Percentiles rank a stretch among this genome's conserved stretches.
These are phyloP conservation scores for Marasmius tenuissimus DNA, from an alignment of 1,284 basidiomycete genomes.

Conservation along the genomic window DNA sequence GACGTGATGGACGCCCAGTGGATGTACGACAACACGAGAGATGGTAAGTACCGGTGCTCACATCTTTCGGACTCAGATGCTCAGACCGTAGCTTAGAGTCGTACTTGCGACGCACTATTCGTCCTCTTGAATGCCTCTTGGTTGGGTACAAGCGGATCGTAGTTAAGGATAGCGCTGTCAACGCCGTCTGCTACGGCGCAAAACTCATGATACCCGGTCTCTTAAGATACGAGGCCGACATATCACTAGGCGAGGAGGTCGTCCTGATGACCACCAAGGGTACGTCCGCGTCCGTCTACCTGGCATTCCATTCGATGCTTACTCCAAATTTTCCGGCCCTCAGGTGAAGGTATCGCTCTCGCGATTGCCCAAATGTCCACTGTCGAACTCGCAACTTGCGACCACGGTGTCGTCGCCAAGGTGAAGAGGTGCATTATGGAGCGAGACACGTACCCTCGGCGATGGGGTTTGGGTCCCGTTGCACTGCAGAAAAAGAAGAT, in stretches of 20 bases:
- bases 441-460: slow-evolving; percentile 95
- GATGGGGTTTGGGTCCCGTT: slow-evolving; percentile 97
- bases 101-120: slow-evolving; percentile 93
- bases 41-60: slow-evolving; percentile 59
- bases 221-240: slow-evolving; percentile 95
- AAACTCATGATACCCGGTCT: slow-evolving; percentile 99
- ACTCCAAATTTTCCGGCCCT: slow-evolving; percentile 22
- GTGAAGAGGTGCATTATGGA: slow-evolving; percentile 99
- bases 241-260: slow-evolving; percentile 95
- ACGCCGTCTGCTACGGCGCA: slow-evolving; percentile 99
- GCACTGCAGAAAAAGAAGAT: slow-evolving; percentile 98
- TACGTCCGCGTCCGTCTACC: slow-evolving; percentile 20
- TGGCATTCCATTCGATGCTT: slow-evolving; percentile 4
- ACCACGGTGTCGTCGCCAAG: slow-evolving; percentile 99
- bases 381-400: slow-evolving; percentile 96
- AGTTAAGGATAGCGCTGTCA: slow-evolving; percentile 98
- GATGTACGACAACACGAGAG: slow-evolving; percentile 98
- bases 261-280: slow-evolving; percentile 99
- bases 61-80: background rate
- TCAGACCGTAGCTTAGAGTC: slow-evolving; percentile 60
- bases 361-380: slow-evolving; percentile 99
- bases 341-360: slow-evolving; percentile 95
- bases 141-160: slow-evolving; percentile 98
- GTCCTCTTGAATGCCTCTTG: slow-evolving; percentile 92
- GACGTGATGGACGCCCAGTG: slow-evolving; percentile 99